These are phyloP conservation scores for Rhododendron simsii DNA, from an alignment of 148 eudicot species.

Conservation along the genomic window DNA sequence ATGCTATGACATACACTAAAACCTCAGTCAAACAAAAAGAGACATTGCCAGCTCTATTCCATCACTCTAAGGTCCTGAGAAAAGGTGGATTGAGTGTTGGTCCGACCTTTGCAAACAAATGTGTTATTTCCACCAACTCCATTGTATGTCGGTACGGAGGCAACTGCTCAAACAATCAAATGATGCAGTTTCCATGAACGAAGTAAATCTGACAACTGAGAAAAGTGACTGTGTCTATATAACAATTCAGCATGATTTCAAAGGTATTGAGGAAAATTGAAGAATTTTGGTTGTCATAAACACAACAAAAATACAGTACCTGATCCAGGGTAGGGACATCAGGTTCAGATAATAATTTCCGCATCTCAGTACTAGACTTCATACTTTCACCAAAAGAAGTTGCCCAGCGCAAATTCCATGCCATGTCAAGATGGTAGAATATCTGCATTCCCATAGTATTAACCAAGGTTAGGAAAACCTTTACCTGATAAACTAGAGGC, in stretches of 20 bases:
- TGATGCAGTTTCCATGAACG: background rate
- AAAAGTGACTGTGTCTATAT: background rate
- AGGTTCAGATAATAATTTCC: slow-evolving; percentile 50
- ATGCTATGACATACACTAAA: background rate
- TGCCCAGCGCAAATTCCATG: slow-evolving; percentile 87
- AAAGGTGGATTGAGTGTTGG: background rate
- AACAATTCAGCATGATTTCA: background rate
- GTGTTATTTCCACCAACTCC: background rate
- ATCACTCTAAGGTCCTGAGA: background rate
- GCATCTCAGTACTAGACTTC: slow-evolving; percentile 26
- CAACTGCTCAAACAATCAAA: background rate
- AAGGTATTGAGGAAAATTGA: background rate
- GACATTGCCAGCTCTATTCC: background rate
- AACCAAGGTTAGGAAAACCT: background rate
- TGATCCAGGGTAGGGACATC: slow-evolving; percentile 51
- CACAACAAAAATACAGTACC: slow-evolving; percentile 35
- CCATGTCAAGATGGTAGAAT: slow-evolving; percentile 77
- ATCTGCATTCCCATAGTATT: slow-evolving; percentile 37
- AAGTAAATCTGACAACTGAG: background rate
- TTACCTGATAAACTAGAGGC: background rate
- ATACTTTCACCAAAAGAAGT: slow-evolving; percentile 25
- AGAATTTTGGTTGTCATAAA: background rate
- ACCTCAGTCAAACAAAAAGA: background rate
- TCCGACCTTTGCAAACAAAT: background rate
- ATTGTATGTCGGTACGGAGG: no score